phyloP scores from a whole-genome alignment of 768 basidiomycete species.

The Lyophyllum atratum region DNA sequence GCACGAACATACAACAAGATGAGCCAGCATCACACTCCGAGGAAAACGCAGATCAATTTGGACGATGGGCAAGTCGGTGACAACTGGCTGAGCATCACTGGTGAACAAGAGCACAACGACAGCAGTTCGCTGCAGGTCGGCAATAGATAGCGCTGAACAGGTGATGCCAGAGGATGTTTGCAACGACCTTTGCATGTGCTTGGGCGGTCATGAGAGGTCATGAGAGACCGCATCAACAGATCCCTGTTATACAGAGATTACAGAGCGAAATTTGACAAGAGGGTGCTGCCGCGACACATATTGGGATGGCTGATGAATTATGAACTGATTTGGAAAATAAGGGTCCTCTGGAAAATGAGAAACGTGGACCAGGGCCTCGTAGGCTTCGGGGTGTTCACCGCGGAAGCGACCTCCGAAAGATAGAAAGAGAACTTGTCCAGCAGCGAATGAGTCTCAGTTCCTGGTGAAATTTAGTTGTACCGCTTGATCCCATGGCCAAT shows the following conservation, averaged over 20 bases:
- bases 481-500: background rate
- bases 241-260: background rate
- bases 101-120: slow-evolving; percentile 4
- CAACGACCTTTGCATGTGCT: background rate
- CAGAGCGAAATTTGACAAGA: background rate
- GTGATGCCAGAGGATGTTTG: background rate
- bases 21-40: slow-evolving; percentile 2
- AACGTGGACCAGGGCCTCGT: background rate
- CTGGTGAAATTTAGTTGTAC: slow-evolving; percentile 8
- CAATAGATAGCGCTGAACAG: slow-evolving; percentile 3
- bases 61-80: background rate
- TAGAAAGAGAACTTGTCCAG: background rate
- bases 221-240: background rate
- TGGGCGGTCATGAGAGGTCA: slow-evolving; percentile 2
- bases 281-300: background rate
- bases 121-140: background rate
- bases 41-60: slow-evolving; percentile 2
- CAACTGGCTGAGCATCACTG: slow-evolving; percentile 5
- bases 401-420: background rate
- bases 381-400: background rate
- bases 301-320: background rate
- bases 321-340: background rate
- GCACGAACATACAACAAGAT: background rate
- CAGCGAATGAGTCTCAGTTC: slow-evolving; percentile 6
- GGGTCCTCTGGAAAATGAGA: background rate